These are phyloP conservation scores for Cymbidium sinense DNA, from an alignment of 106 monocot genomes.

Conservation along the genomic window DNA sequence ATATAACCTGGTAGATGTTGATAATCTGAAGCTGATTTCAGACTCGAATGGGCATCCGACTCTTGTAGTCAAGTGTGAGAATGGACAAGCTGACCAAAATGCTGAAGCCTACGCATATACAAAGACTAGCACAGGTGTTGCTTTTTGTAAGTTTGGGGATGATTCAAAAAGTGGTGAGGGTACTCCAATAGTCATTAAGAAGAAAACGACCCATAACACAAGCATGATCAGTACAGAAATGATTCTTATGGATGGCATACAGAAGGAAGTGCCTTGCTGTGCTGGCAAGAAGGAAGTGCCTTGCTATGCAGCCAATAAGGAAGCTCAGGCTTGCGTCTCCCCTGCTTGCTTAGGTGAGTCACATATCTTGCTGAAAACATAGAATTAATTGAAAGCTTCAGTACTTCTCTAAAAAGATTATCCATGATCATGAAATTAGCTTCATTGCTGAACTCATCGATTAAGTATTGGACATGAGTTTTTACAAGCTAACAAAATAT, in stretches of 20 bases:
- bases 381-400: neutral
- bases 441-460: neutral
- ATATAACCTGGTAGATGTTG: slow-evolving; percentile 13
- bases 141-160: neutral
- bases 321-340: slow-evolving; percentile 17
- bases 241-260: slow-evolving; percentile 25
- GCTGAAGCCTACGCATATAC: slow-evolving; percentile 3
- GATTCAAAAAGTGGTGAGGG: slow-evolving; percentile 6
- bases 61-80: slow-evolving; percentile 5
- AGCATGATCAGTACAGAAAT: slow-evolving; percentile 13
- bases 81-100: neutral
- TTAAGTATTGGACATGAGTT: no score
- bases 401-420: neutral
- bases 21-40: slow-evolving; percentile 12
- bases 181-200: neutral
- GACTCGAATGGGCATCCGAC: slow-evolving; percentile 6
- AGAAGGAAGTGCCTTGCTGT: slow-evolving; percentile 14
- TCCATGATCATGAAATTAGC: neutral
- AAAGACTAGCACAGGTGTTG: neutral
- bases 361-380: neutral
- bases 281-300: slow-evolving; percentile 13
- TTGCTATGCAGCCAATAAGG: slow-evolving; percentile 9
- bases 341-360: slow-evolving; percentile 28
- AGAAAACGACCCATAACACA: neutral
- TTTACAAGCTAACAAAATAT: no score